Conservation (phyloP, 352 stramenopile species). For the Phytophthora pistaciae region DNA sequence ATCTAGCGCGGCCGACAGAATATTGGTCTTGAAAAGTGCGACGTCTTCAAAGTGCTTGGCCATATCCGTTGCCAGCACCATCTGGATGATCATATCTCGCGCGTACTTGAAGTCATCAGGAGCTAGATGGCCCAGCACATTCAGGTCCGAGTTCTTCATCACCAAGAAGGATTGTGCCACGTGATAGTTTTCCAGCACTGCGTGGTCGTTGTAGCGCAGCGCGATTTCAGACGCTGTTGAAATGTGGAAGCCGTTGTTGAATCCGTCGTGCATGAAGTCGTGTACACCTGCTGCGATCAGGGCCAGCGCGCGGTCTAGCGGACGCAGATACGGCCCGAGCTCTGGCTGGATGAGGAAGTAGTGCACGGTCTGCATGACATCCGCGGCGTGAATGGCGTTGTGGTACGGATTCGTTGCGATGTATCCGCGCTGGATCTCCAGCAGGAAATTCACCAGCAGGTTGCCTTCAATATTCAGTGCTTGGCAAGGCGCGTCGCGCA, state of each 20-base stretch:
- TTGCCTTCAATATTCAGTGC: constrained; percentile 70
- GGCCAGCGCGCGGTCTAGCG: constrained; percentile 75
- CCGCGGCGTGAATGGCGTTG: constrained; percentile 90
- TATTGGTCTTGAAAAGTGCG: constrained; percentile 89
- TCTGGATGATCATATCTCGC: constrained; percentile 91
- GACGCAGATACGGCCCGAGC: constrained; percentile 76
- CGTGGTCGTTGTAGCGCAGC: constrained; percentile 90
- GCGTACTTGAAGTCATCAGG: constrained; percentile 87
- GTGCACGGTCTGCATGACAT: constrained; percentile 91
- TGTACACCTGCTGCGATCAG: constrained; percentile 88
- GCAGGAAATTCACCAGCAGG: constrained; percentile 76
- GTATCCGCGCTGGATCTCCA: constrained; percentile 89
- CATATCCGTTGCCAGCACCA: constrained; percentile 93
- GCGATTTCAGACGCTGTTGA: constrained; percentile 88
- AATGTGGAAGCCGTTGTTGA: constrained; percentile 93
- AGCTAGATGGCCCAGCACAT: constrained; percentile 81
- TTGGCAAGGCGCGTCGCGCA: constrained; percentile 67
- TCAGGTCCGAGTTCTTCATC: constrained; percentile 91
- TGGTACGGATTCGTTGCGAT: constrained; percentile 89
- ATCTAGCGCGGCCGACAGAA: constrained; percentile 70
- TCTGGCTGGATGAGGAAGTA: constrained; percentile 87
- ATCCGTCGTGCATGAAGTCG: constrained; percentile 92
- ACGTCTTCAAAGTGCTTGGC: constrained; percentile 91
- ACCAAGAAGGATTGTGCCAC: constrained; percentile 90
- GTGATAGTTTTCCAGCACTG: constrained; percentile 91